Evolutionary conservation across 305 asterid species (phyloP), one percentile per base, ranked within the genome.

Genomic region (Solanum hybrid): DNA sequence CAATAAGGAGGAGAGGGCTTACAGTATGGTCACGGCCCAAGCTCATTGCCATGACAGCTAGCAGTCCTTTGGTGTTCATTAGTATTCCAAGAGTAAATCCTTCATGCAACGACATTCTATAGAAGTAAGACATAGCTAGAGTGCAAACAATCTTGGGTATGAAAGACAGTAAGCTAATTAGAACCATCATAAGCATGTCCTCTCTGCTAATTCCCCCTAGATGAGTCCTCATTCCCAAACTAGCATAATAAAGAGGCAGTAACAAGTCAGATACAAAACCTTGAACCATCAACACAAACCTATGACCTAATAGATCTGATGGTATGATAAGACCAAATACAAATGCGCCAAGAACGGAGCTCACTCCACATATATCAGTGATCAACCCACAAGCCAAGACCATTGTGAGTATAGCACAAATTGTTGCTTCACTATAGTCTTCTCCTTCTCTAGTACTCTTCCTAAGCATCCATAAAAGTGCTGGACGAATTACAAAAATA

Each of bases 251-350:
- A 39, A 90, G 79, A 6, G 92, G 92, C 14, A 90, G 34, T 29
- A 90, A 4, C 18, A 90, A 73, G 81, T 90, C 90, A 5, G 92
- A 88, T 18, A 79, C 92, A 75, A 90, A 90, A 9, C 92, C 90
- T 51, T 90, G 92, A 11, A 90, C 89, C 14, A 75, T 89, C 61
- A 82, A 31, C 12, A 88, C 74, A 81, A 90, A 90, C 33, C 90
- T 69, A 24, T 86, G 89, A 61, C 92, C 92, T 3, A 90, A 89
- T 4, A 78, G 57, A 33, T 90, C 89, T 71, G 86, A 79, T 14
- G 92, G 92, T 74, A 90, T 90, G 75, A 90, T 57, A 10, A 90
- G 82, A n/a, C 92, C 92, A 42, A 88, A 85, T 24, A 90, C 86
- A 36, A 90, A 90, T 36, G 92, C 89, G 83, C 92, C 92, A 22